A percentile compares a stretch with the other conserved stretches of the same genome.
Conservation (phyloP, 2,329 filamentous ascomycete genomes). For the Hypoxylon sp. region DNA sequence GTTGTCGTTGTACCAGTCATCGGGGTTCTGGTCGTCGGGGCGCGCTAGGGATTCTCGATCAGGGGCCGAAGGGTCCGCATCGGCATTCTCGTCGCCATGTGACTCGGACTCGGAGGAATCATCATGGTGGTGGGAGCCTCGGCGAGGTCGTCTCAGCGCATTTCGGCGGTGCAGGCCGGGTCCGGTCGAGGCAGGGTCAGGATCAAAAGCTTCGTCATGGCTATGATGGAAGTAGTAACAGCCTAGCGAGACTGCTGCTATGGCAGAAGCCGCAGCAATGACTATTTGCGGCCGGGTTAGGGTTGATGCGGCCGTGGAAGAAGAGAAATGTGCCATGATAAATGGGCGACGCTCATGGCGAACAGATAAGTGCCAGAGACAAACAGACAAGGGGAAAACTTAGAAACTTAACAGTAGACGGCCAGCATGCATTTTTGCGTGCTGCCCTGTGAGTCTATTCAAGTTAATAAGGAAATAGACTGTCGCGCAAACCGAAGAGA, state of each 20-base stretch:
- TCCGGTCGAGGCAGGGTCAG: slow-evolving; percentile 48
- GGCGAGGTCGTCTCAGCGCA: slow-evolving; percentile 70
- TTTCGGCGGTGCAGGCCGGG: slow-evolving; percentile 74
- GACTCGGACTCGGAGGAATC: slow-evolving; percentile 60
- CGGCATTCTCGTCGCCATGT: slow-evolving; percentile 61
- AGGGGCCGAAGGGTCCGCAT: slow-evolving; percentile 51
- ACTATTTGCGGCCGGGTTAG: slow-evolving; percentile 69
- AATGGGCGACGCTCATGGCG: slow-evolving; percentile 50
- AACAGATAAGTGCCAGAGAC: slow-evolving; percentile 16
- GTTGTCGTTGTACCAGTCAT: slow-evolving; percentile 68
- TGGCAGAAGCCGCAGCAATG: slow-evolving; percentile 68
- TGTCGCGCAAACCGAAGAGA: not conserved
- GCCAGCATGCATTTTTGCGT: not conserved
- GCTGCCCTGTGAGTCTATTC: not conserved
- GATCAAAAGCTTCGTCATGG: slow-evolving; percentile 51
- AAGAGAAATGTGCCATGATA: slow-evolving; percentile 64
- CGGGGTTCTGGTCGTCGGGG: slow-evolving; percentile 57
- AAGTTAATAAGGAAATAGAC: not conserved
- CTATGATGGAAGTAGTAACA: slow-evolving; percentile 70
- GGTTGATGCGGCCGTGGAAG: slow-evolving; percentile 64
- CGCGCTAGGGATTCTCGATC: slow-evolving; percentile 60
- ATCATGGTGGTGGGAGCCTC: slow-evolving; percentile 56
- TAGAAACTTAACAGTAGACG: not conserved
- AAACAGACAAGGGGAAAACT: not conserved
- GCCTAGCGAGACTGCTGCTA: slow-evolving; percentile 69